Evolutionary conservation across 2,329 filamentous ascomycete genomes (phyloP), one percentile per base, ranked within the genome.

Genomic region (Pseudofabraea citricarpa): DNA sequence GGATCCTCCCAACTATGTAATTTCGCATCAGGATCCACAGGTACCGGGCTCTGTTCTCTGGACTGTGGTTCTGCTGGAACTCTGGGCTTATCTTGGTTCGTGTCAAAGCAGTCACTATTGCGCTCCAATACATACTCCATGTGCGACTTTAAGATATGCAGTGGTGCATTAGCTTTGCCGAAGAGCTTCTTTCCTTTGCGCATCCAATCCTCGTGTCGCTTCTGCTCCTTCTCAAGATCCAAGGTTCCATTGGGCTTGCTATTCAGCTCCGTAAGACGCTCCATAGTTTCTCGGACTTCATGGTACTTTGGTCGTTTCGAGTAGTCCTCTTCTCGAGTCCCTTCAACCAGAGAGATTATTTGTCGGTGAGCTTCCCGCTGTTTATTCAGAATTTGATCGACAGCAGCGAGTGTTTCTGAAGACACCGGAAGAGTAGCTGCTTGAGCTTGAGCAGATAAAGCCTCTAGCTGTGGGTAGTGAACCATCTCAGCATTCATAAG

Each of bases 201-300:
- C 91, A 98, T 98, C 93, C 93, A 98, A 63, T 98, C 93, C 62
- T 98, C 93, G 54, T 97, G 93, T 6, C 88, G 82, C 61, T 93
- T 95, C 52, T 93, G 86, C 63, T 97, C 90, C 51, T 89, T 90
- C 60, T 98, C 93, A 4, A 98, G 77, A 57, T 98, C 93, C 24
- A 94, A 77, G 0, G 91, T 95, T 2, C 93, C 93, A 31, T 79
- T 79, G 0, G 93, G 93, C 60, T 96, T 96, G 50, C 89, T 95
- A 56, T 95, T 95, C 8, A 97, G 75, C 41, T 93, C 88, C 45
- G 89, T 86, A 10, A 98, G 69, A 48, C 85, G 85, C 57, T 90
- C 88, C 71, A 93, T 88, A 8, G 96, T 83, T 35, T 94, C 88
- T 3, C 86, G 80, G n/a, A 96, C 89, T 56, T 97, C 91, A 26